These are phyloP conservation scores for Teunomyces panamensis DNA, from an alignment of 805 yeast genomes.

Conservation along the genomic window DNA sequence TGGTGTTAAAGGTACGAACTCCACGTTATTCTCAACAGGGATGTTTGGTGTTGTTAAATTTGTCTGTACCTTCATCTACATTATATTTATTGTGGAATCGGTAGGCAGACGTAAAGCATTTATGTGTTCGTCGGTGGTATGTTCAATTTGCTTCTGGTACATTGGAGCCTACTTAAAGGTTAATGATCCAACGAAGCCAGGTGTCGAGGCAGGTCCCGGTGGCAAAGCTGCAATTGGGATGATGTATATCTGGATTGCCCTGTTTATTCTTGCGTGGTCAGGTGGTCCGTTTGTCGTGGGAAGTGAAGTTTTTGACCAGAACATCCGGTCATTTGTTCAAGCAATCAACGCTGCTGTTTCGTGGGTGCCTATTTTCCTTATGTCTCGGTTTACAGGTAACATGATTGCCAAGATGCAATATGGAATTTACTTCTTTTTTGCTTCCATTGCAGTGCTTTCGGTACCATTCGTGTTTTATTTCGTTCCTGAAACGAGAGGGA, in stretches of 20 bases:
- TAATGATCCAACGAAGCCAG: slow-evolving; percentile 31
- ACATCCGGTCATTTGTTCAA: slow-evolving; percentile 38
- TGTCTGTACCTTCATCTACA: slow-evolving; percentile 31
- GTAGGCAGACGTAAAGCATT: slow-evolving; percentile 36
- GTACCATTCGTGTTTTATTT: slow-evolving; percentile 38
- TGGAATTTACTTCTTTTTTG: slow-evolving; percentile 38
- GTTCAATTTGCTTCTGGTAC: slow-evolving; percentile 38
- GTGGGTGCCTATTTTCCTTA: slow-evolving; percentile 38
- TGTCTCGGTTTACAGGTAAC: slow-evolving; percentile 32
- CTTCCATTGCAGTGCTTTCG: slow-evolving; percentile 29
- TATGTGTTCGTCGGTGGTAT: slow-evolving; percentile 32
- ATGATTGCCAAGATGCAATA: slow-evolving; percentile 36
- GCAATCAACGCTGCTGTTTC: slow-evolving; percentile 40
- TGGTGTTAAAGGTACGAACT: slow-evolving; percentile 37
- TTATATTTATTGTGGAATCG: slow-evolving; percentile 33
- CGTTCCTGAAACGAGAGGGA: slow-evolving; percentile 40
- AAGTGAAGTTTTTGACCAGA: slow-evolving; percentile 38
- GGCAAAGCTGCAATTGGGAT: slow-evolving; percentile 39
- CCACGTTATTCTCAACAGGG: slow-evolving; percentile 38
- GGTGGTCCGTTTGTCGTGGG: slow-evolving; percentile 43
- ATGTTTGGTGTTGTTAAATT: slow-evolving; percentile 40
- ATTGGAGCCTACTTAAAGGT: slow-evolving; percentile 36
- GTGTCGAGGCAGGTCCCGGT: slow-evolving; percentile 34
- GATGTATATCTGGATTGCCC: slow-evolving; percentile 43
- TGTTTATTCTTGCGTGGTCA: slow-evolving; percentile 39